phyloP scores from a whole-genome alignment of 2,329 filamentous ascomycete genomes.

The Microsporum audouinii region DNA sequence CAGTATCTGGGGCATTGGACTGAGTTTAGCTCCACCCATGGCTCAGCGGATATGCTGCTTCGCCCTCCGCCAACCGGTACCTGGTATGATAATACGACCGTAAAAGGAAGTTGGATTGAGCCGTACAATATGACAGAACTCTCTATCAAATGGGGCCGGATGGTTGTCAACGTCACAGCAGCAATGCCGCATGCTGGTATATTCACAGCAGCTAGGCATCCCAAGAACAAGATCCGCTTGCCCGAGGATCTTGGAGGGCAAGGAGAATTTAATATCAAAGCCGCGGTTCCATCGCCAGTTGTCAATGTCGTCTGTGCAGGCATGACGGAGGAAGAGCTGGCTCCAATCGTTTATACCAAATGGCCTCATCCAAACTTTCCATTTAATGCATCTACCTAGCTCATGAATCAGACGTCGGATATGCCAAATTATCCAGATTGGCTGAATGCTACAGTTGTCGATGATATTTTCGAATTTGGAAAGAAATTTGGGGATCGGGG shows the following conservation, averaged over 20 bases:
- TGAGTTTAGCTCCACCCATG: constrained; percentile 36
- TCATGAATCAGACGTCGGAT: constrained; percentile 22
- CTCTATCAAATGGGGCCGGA: constrained; percentile 41
- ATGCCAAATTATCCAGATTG: constrained; percentile 32
- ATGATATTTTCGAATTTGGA: constrained; percentile 61
- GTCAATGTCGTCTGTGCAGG: constrained; percentile 65
- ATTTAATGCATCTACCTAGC: constrained; percentile 23
- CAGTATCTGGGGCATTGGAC: constrained; percentile 49
- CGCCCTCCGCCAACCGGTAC: constrained; percentile 53
- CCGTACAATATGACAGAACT: constrained; percentile 37
- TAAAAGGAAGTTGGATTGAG: constrained; percentile 59
- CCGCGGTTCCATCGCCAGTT: constrained; percentile 57
- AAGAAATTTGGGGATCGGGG: constrained; percentile 28
- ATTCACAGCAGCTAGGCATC: constrained; percentile 50
- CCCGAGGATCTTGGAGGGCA: constrained; percentile 53
- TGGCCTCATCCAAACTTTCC: constrained; percentile 39
- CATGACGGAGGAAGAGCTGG: constrained; percentile 47
- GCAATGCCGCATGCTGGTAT: constrained; percentile 66
- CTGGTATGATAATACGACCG: constrained; percentile 60
- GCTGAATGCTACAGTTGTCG: constrained; percentile 49
- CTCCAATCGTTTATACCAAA: constrained; percentile 50
- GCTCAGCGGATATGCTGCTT: constrained; percentile 29
- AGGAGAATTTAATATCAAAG: constrained; percentile 56
- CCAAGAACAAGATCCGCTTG: constrained; percentile 56
- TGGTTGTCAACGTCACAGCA: constrained; percentile 65